These are phyloP conservation scores for Pythium folliculosum DNA, from an alignment of 352 stramenopile species.

Conservation along the genomic window DNA sequence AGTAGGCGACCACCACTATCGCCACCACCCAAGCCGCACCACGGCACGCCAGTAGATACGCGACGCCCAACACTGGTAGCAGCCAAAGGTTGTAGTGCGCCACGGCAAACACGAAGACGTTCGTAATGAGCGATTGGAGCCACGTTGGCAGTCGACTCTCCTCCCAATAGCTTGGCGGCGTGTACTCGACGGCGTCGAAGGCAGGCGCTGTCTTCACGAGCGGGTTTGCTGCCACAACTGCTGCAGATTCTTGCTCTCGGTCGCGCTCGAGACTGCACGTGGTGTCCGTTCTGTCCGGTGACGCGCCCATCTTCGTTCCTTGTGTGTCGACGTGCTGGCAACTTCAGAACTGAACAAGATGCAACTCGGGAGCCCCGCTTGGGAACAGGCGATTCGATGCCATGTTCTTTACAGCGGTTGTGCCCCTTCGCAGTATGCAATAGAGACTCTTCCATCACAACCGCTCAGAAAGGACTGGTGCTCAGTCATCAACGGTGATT, in stretches of 20 bases:
- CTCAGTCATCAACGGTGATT: neutral
- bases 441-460: neutral
- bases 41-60: conserved; percentile 14
- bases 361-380: neutral
- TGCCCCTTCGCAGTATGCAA: neutral
- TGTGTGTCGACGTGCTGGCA: neutral
- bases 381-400: conserved; percentile 17
- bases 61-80: conserved; percentile 29
- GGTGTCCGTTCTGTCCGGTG: neutral
- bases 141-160: conserved; percentile 41
- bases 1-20: conserved; percentile 50
- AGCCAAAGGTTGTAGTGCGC: conserved; percentile 79
- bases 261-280: neutral
- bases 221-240: neutral
- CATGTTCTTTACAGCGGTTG: neutral
- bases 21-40: conserved; percentile 49
- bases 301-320: neutral
- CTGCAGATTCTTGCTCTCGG: neutral
- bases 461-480: neutral
- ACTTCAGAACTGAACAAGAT: neutral
- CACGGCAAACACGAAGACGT: conserved; percentile 56
- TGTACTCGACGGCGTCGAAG: conserved; percentile 34
- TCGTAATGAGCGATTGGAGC: conserved; percentile 37
- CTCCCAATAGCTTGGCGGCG: conserved; percentile 49
- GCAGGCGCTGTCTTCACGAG: neutral